Evolutionary conservation across 331 rosid genomes (phyloP), one percentile per base, ranked within the genome.

Genomic region (Saraca asoca): DNA sequence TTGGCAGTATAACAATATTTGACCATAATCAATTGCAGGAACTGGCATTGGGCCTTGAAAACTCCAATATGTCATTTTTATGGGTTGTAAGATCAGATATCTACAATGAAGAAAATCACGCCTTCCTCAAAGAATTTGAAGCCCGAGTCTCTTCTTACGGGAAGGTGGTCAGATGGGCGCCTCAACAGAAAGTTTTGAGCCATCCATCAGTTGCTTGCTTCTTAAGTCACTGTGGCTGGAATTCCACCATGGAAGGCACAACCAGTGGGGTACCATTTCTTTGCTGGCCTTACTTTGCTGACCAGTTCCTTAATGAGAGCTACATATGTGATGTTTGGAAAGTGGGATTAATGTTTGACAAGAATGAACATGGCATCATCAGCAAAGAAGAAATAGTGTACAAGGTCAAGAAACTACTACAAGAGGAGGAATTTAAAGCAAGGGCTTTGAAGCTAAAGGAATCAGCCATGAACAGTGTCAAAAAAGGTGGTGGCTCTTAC

Each of bases 231-330:
- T n/a, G n/a, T n/a, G n/a, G n/a, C n/a, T n/a, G n/a, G n/a, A n/a
- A n/a, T n/a, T n/a, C n/a, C n/a, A n/a, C n/a, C n/a, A n/a, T n/a
- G n/a, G n/a, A n/a, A n/a, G n/a, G n/a, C n/a, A n/a, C n/a, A n/a
- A n/a, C n/a, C n/a, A 69, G 19, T 55, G 89, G 82, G 18, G 63
- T 81, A 5, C 80, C 86, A 9, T 69, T 84, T 50, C 34, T 84
- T 33, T 84, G 86, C 52, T 75, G 84, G 82, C 84, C 84, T 9
- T 72, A 68, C 58, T 70, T 78, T 73, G 86, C 82, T 49, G 86
- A 79, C 39, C 89, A 84, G 58, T 72, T 84, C n/a, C 12, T 69
- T 6, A 81, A 78, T 34, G 63, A 62, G 66, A 72, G 60, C 45
- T 75, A 81, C 29, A 67, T 84, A 5, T 76, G 82, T 67, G 80